Percentiles rank a stretch among this genome's conserved stretches.
These are phyloP conservation scores for Maudiozyma turicensis DNA, from an alignment of 805 yeast species.

Conservation along the genomic window DNA sequence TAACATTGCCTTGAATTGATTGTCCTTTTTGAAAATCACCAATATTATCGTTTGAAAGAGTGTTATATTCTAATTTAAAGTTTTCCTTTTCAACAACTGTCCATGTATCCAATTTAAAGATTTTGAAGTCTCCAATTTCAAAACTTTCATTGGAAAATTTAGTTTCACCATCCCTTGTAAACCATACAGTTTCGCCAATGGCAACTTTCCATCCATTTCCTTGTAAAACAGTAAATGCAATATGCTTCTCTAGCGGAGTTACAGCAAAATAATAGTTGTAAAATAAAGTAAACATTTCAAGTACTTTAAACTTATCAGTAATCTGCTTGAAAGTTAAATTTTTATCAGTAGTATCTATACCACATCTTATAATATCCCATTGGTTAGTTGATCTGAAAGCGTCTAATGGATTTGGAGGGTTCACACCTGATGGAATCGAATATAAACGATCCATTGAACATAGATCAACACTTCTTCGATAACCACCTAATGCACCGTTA, in stretches of 20 bases:
- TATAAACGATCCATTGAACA: constrained; percentile 21
- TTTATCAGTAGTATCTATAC: constrained; percentile 11
- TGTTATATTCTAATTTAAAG: constrained; percentile 31
- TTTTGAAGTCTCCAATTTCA: constrained; percentile 36
- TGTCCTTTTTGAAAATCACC: background rate
- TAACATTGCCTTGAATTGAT: background rate
- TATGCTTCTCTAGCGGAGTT: constrained; percentile 33
- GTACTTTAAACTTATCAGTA: constrained; percentile 20
- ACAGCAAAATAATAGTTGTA: constrained; percentile 37
- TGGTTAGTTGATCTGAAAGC: constrained; percentile 28
- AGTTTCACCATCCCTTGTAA: constrained; percentile 32
- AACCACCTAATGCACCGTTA: constrained; percentile 22
- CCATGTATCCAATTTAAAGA: constrained; percentile 38
- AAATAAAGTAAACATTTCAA: constrained; percentile 32
- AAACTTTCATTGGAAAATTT: constrained; percentile 32
- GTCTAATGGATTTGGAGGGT: constrained; percentile 29
- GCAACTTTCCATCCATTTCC: constrained; percentile 34
- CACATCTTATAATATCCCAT: constrained; percentile 26
- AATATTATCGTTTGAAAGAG: constrained; percentile 8
- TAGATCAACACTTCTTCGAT: constrained; percentile 22
- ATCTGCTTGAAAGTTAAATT: constrained; percentile 7
- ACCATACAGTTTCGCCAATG: constrained; percentile 29
- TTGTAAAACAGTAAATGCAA: constrained; percentile 28
- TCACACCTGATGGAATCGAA: constrained; percentile 21
- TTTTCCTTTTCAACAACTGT: constrained; percentile 33